Conservation (phyloP, 2,329 filamentous ascomycete species). For the Neofusicoccum parvum region DNA sequence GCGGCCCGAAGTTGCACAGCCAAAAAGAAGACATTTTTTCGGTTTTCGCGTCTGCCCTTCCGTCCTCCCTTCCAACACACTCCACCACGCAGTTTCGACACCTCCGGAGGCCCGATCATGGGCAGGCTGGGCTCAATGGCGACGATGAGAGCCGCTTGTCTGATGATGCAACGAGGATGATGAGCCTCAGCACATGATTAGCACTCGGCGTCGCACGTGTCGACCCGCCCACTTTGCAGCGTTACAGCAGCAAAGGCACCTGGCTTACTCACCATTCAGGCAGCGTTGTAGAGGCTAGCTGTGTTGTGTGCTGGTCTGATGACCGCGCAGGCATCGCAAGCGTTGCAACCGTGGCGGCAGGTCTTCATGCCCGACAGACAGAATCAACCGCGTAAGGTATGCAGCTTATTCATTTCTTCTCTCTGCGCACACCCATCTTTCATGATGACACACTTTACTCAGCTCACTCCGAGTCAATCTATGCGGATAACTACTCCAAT, state of each 20-base stretch:
- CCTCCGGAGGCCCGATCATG: background rate
- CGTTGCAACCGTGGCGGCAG: background rate
- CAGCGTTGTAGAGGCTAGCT: background rate
- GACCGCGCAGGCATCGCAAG: background rate
- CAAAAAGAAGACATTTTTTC: background rate
- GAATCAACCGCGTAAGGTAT: background rate
- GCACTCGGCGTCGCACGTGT: background rate
- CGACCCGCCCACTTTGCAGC: background rate
- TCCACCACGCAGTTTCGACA: background rate
- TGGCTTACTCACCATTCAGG: background rate
- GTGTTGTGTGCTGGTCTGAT: background rate
- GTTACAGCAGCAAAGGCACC: background rate
- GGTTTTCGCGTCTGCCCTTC: background rate
- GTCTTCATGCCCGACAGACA: background rate
- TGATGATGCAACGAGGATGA: background rate
- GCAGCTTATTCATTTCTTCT: background rate
- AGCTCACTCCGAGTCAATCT: constrained; percentile 22
- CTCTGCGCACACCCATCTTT: background rate
- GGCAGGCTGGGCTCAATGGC: background rate
- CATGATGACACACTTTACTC: constrained; percentile 22
- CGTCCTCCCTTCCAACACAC: background rate
- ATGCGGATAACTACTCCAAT: constrained; percentile 20
- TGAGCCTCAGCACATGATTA: background rate
- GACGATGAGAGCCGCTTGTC: background rate
- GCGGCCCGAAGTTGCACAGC: constrained; percentile 16